Evolutionary conservation across 139 green algal genomes (phyloP), one percentile per base, ranked within the genome.

Genomic region (Chlamydomonas sphaeroides): DNA sequence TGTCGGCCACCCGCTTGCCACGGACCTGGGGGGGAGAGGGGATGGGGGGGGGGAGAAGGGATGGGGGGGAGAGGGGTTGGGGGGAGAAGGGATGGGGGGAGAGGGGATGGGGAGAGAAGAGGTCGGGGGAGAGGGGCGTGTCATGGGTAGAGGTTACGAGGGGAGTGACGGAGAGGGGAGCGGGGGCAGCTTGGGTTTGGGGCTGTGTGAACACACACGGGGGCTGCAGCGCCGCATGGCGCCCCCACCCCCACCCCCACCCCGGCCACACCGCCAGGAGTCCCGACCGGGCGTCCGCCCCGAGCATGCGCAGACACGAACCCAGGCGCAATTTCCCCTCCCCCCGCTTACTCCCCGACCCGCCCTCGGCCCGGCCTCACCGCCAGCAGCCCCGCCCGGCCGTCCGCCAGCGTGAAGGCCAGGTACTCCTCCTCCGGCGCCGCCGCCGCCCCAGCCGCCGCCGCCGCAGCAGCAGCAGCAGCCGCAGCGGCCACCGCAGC

Each of bases 321-420:
- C n/a, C n/a, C n/a, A n/a, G n/a, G n/a, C n/a, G n/a, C n/a, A n/a
- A n/a, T n/a, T n/a, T n/a, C n/a, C n/a, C n/a, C n/a, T n/a, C n/a
- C n/a, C n/a, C n/a, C n/a, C n/a, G n/a, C n/a, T n/a, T n/a, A n/a
- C n/a, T n/a, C n/a, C n/a, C n/a, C n/a, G n/a, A n/a, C n/a, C n/a
- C n/a, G n/a, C n/a, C n/a, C n/a, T n/a, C 26, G 35, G 5, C 21
- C 65, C 38, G 11, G 3, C 45, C 71, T 78, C 38, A 89, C 83
- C 39, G 41, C 65, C 35, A 92, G 83, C 48, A 92, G 79, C 1
- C 85, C 88, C 36, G 80, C 69, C 5, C 85, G 82, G 6, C 90
- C 87, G 62, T 96, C 93, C 20, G 63, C 62, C 39, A 97, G 83
- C 1, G 90, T 84, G 80, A 97, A 97, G 0, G 83, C 88, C 56